These are phyloP conservation scores for Fusarium humuli DNA, from an alignment of 2,329 filamentous ascomycete species.

Conservation along the genomic window DNA sequence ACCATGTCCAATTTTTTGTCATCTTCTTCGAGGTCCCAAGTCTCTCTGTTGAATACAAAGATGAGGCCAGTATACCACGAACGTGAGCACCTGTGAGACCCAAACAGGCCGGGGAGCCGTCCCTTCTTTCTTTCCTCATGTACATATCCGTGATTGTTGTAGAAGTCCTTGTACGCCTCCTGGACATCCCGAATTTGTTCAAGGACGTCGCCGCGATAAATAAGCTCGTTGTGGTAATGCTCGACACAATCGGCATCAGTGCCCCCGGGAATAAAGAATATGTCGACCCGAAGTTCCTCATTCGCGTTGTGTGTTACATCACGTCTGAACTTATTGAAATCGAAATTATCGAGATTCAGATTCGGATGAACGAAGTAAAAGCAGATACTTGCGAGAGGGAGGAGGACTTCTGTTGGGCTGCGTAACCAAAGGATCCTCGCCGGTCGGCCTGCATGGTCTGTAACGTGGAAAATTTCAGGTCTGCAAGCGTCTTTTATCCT, in stretches of 20 bases:
- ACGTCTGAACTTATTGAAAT: fast-evolving
- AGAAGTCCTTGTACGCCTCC: not conserved
- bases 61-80: not conserved
- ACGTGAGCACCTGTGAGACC: not conserved
- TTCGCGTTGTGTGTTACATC: no score
- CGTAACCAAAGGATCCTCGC: not conserved
- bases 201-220: not conserved
- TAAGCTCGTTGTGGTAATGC: not conserved
- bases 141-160: not conserved
- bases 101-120: not conserved
- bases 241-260: not conserved
- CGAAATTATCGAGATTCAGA: not conserved
- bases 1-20: not conserved
- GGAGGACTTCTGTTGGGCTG: not conserved
- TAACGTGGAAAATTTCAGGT: fast-evolving
- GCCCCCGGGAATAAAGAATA: not conserved
- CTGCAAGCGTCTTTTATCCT: not conserved
- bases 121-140: not conserved
- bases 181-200: not conserved
- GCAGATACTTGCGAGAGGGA: not conserved
- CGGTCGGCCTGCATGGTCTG: not conserved
- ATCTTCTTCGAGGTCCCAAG: not conserved
- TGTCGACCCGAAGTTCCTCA: no score
- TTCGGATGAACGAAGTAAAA: not conserved
- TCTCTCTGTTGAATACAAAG: not conserved